Base-by-base conservation (phyloP, 139 green algal species). In the Eudorina sp. region DNA sequence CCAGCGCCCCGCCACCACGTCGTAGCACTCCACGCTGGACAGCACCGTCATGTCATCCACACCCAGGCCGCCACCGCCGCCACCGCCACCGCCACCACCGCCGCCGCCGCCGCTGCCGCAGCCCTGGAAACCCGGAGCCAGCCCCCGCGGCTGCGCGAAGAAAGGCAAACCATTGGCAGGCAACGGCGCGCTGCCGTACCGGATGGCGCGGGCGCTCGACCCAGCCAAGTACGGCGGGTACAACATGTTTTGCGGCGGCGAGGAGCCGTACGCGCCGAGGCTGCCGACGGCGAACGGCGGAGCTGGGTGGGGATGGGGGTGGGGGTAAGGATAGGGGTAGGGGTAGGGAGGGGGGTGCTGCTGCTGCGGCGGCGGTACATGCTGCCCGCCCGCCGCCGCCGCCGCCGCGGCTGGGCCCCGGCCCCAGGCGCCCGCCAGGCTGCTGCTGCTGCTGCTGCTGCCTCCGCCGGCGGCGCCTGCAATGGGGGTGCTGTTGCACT, bases 1-100 rank as follows among this genome's bases (percentile, higher is more conserved):
- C 93, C 94, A 96, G 25, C 62, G 53, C 31, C 86, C 90, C 27
- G 90, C 89, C 48, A 79, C 83, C 4, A 88, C 82, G 36, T 83
- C 55, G 51, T 83, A 94, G 38, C 64, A 86, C 84, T 95, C 93
- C 45, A 92, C 75, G 0, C 53, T 70, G 13, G 45, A 45, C 14
- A 92, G 84, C 40, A 94, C 92, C 16, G 40, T 55, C 21, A 90
- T 83, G 58, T 93, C 89, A 25, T 72, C 70, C 27, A 38, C 41
- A 25, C 64, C 70, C 27, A 38, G 31, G 43, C 53, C 53, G 64
- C n/a, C 51, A 8, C 79, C 53, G 29, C 40, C 53, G 41, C 40
- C 55, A 29, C 36, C 21, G 36, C 53, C 51, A 78, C 62, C 43
- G 41, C 40, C 43, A 5, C 73, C 43, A 34, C 62, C 64, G 64